Evolutionary conservation across 257 asterid genomes (phyloP).

Genomic region (Nemophila menziesii): DNA sequence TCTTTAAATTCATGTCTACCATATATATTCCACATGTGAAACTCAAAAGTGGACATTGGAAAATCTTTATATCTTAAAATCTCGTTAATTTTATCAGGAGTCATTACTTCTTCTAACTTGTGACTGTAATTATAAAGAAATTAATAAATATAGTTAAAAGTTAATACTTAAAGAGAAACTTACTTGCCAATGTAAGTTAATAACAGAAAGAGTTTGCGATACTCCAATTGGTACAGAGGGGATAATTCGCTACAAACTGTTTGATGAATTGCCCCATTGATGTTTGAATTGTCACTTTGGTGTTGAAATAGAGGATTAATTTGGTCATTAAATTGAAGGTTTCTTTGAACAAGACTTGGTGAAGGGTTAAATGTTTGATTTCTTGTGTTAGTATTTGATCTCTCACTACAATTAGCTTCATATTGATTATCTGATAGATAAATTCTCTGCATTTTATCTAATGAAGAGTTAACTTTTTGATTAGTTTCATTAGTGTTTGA

Average conservation of each 20-base stretch:
- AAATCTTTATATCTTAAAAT: constrained; percentile 25
- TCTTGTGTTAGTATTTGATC: no score
- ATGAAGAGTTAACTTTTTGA: no score
- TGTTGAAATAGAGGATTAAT: no score
- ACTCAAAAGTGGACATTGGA: constrained; percentile 46
- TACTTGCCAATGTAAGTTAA: constrained; percentile 59
- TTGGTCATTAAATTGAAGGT: no score
- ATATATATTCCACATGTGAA: constrained; percentile 37
- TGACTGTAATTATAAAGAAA: constrained; percentile 20
- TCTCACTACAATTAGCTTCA: neutral
- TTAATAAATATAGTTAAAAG: neutral
- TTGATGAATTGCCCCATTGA: constrained; percentile 1
- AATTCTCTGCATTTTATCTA: no score
- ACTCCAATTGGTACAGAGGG: constrained; percentile 38
- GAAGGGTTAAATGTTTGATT: neutral
- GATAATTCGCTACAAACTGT: constrained; percentile 24
- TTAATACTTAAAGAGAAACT: constrained; percentile 7
- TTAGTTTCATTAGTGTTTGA: neutral
- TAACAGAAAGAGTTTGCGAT: constrained; percentile 48
- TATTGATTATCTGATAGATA: no score
- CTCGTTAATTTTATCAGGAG: constrained; percentile 26
- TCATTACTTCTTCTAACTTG: constrained; percentile 39
- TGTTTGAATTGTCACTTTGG: neutral
- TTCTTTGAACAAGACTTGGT: no score
- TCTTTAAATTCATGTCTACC: constrained; percentile 17